A percentile compares a stretch with the other conserved stretches of the same genome.
Evolutionary conservation across 257 asterid genomes (phyloP).

Genomic region (Capsicum rhomboideum): DNA sequence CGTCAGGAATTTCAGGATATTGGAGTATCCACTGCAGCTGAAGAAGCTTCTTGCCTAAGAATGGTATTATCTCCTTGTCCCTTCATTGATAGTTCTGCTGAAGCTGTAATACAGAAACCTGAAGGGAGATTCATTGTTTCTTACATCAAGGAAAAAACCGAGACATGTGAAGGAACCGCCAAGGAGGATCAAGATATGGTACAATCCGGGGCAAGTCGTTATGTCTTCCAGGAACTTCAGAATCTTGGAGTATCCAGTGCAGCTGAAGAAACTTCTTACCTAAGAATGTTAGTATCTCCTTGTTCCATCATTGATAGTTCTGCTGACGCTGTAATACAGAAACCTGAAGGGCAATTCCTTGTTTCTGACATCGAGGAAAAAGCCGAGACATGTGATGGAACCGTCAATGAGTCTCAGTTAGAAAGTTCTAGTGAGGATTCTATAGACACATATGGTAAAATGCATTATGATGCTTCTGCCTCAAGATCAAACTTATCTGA

Average conservation of each 20-base stretch:
- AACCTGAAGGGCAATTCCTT: not conserved
- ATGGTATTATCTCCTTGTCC: not conserved
- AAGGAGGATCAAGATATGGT: conserved; percentile 14
- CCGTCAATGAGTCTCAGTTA: not conserved
- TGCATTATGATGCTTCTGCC: conserved; percentile 2
- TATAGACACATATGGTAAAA: conserved; percentile 6
- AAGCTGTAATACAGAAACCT: not conserved
- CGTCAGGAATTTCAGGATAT: conserved; percentile 20
- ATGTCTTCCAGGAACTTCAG: no score
- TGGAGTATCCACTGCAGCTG: conserved; percentile 6
- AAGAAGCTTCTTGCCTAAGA: not conserved
- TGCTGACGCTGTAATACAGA: not conserved
- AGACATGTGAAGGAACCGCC: no score
- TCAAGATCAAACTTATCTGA: conserved; percentile 1
- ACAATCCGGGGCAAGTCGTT: conserved; percentile 15
- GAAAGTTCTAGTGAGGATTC: conserved; percentile 11
- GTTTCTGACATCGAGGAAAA: conserved; percentile 20
- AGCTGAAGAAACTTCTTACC: not conserved
- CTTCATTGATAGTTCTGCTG: not conserved
- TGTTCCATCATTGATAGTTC: not conserved
- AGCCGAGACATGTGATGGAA: not conserved
- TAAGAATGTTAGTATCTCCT: not conserved
- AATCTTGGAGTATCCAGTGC: no score
- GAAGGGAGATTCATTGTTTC: not conserved
- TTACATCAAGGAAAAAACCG: no score